Conservation (phyloP, 2,329 filamentous ascomycete genomes). For the Coniochaeta sp. region DNA sequence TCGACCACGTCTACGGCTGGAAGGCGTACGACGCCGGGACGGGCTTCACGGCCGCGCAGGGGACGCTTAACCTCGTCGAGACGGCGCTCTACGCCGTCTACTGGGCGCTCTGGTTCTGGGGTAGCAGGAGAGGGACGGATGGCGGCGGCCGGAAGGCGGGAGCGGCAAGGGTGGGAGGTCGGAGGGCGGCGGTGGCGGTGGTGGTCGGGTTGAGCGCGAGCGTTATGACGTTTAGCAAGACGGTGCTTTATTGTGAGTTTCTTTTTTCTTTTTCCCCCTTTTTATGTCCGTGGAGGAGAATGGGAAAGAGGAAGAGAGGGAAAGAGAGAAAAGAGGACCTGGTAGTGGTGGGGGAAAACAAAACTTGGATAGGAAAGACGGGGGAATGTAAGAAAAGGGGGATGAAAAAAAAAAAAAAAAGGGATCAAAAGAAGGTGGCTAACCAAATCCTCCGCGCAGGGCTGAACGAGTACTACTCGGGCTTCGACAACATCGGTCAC, state of each 20-base stretch:
- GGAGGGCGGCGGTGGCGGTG: constrained; percentile 35
- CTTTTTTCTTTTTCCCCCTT: not conserved
- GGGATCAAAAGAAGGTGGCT: too few species aligned
- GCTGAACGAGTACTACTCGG: constrained; percentile 49
- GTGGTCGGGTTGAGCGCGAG: constrained; percentile 44
- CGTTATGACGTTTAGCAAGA: constrained; percentile 57
- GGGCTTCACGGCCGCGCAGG: constrained; percentile 76
- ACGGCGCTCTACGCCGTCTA: constrained; percentile 27
- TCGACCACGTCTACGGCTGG: constrained; percentile 79
- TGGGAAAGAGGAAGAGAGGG: not conserved
- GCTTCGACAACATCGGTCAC: constrained; percentile 51
- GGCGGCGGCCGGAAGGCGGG: constrained; percentile 6
- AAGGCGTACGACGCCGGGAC: constrained; percentile 59
- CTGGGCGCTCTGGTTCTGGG: constrained; percentile 25
- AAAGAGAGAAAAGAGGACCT: not conserved
- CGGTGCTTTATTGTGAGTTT: constrained; percentile 50
- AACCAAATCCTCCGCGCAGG: too few species aligned
- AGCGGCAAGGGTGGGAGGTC: constrained; percentile 30
- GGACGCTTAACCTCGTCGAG: constrained; percentile 31
- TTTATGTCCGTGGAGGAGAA: not conserved
- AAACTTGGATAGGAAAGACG: not conserved
- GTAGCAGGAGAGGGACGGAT: constrained; percentile 10
- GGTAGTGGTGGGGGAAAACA: not conserved
- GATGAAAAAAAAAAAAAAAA: too few species aligned
- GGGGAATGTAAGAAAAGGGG: not conserved